Evolutionary conservation across 2,329 filamentous ascomycete genomes (phyloP).

Genomic region (Talaromyces funiculosus): DNA sequence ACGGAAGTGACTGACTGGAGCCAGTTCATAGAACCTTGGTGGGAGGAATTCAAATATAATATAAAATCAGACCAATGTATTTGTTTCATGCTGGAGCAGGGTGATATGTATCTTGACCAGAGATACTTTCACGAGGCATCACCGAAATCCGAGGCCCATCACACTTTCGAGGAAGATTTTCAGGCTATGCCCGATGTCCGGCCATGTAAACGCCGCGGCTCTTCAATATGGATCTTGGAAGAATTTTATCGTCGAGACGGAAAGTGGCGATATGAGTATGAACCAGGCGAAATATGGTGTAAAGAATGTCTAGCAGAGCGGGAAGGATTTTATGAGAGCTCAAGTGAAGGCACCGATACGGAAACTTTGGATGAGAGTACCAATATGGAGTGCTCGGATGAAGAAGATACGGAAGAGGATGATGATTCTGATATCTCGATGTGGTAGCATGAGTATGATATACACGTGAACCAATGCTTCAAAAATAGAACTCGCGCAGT

Average conservation of each 20-base stretch:
- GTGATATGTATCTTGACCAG: not conserved
- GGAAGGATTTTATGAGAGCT: not conserved
- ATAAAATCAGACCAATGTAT: not conserved
- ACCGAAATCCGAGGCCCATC: not conserved
- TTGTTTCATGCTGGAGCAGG: not conserved
- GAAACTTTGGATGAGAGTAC: not conserved
- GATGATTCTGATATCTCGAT: not conserved
- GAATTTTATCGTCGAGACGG: not conserved
- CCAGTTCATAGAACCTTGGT: constrained; percentile 2
- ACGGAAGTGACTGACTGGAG: no score
- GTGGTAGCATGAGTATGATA: not conserved
- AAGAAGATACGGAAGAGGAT: not conserved
- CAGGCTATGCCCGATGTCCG: not conserved
- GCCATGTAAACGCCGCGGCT: not conserved
- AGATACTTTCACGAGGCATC: not conserved
- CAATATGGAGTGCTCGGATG: not conserved
- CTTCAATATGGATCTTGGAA: not conserved
- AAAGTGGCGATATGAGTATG: not conserved
- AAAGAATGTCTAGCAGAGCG: not conserved
- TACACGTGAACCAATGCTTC: not conserved
- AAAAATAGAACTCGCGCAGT: not conserved
- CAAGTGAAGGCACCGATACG: not conserved
- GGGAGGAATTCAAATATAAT: constrained; percentile 3
- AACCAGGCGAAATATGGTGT: not conserved
- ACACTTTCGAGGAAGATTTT: not conserved